Evolutionary conservation across 495 filamentous ascomycete species (phyloP).

Genomic region (Trichoderma asperelloides): DNA sequence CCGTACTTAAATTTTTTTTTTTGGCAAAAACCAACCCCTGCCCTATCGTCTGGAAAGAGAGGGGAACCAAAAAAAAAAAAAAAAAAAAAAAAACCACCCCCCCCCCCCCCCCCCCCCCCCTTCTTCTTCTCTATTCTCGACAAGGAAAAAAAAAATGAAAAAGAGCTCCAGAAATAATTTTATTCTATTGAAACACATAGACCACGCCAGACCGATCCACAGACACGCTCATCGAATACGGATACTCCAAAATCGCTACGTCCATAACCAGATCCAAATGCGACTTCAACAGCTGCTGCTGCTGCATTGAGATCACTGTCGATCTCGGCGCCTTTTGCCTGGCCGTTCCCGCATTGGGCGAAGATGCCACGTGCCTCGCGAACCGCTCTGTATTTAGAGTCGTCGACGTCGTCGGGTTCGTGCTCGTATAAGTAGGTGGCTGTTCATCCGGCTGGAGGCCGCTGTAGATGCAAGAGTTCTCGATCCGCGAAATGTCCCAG

Average conservation of each 20-base stretch:
- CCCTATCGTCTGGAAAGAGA: no score
- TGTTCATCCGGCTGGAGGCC: slow-evolving; percentile 64
- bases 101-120: no score
- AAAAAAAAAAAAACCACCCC: no score
- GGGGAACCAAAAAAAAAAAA: no score
- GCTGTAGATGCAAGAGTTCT: slow-evolving; percentile 67
- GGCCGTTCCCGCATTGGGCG: slow-evolving; percentile 29
- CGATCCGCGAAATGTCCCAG: slow-evolving; percentile 74
- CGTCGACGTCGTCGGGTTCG: slow-evolving; percentile 59
- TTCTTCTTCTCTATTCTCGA: not conserved
- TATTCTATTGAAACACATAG: slow-evolving; percentile 60
- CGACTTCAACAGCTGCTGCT: slow-evolving; percentile 73
- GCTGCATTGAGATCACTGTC: slow-evolving; percentile 81
- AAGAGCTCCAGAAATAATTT: no score
- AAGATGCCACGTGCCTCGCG: slow-evolving; percentile 34
- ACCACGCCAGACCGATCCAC: slow-evolving; percentile 88
- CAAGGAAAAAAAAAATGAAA: not conserved
- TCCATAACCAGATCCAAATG: slow-evolving; percentile 87
- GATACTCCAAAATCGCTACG: slow-evolving; percentile 76
- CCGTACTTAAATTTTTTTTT: no score
- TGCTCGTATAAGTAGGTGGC: slow-evolving; percentile 62
- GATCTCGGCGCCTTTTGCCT: slow-evolving; percentile 46
- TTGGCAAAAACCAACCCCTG: no score
- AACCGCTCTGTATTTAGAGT: slow-evolving; percentile 64
- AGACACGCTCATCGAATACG: slow-evolving; percentile 86